Conservation (phyloP, 2,329 filamentous ascomycete genomes). For the Colletotrichum sp. region DNA sequence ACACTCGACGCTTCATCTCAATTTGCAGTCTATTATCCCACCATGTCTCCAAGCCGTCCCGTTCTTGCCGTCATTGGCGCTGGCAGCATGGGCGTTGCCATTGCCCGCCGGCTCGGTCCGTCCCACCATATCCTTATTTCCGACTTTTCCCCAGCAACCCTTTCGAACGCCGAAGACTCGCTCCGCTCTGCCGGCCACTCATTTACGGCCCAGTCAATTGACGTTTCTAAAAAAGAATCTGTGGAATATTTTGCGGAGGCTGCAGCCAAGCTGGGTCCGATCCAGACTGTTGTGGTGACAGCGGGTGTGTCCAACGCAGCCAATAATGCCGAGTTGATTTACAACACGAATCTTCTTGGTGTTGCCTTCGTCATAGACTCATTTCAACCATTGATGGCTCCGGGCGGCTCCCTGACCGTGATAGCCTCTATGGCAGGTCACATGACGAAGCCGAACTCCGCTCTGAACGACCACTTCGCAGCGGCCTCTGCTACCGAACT, state of each 20-base stretch:
- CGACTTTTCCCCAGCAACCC: background rate
- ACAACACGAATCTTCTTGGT: background rate
- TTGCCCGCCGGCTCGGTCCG: background rate
- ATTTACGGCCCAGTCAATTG: background rate
- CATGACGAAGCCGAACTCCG: background rate
- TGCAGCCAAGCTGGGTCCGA: background rate
- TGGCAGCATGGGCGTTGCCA: background rate
- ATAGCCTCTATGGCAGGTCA: conserved; percentile 2
- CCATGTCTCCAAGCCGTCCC: background rate
- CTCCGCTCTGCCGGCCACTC: background rate
- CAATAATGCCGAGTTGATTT: background rate
- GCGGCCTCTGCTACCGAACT: background rate
- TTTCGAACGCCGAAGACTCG: background rate
- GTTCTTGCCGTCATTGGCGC: background rate
- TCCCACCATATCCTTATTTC: background rate
- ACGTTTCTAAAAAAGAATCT: background rate
- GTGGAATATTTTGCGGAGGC: background rate
- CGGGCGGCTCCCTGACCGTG: background rate
- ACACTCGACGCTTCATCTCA: background rate
- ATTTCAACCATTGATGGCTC: background rate
- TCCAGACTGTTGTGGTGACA: background rate
- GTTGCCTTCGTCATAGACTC: background rate
- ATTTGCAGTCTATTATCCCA: background rate
- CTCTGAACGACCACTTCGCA: background rate
- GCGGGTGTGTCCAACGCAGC: background rate